Evolutionary conservation across 371 early-diverging fungal genomes (phyloP), one percentile per base, ranked within the genome.

Genomic region (Gilbertella persicaria): DNA sequence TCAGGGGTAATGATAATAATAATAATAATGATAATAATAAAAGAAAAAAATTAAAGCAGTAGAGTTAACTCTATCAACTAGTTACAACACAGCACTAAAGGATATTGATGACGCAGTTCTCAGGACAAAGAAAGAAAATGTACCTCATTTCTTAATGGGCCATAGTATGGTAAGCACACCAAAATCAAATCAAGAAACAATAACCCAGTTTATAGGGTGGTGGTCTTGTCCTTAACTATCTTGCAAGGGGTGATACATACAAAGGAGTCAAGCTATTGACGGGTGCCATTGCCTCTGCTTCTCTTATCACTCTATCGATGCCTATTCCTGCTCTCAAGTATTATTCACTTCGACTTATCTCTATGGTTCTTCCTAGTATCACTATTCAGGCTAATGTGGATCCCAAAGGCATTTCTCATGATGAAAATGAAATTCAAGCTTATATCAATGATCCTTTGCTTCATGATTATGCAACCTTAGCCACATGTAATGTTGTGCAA

Each of bases 121-220:
- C 21, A 68, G 71, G 2, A 53, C 55, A 7, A 62, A 82, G 37
- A 49, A 67, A 13, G 51, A 67, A 14, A 71, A 68, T 20, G 35
- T 73, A 5, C 85, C 87, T 5, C 62, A 81, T 25, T 76, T 86
- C 44, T 50, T 88, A 13, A 78, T 85, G 70, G 88, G 87, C 5
- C 87, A 86, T 46, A 80, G 80, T 38, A 84, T 83, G 77, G 83
- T 83, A 77, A 50, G 13, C 23, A 7, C 8, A 5, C 16, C 25
- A 26, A 30, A 36, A 14, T 24, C 13, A 29, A 9, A 5, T 47
- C 38, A 4, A 37, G 13, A 25, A n/a, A 29, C 47, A 38, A n/a
- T 7, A 39, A 13, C 20, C n/a, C 21, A 8, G 17, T 17, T 14
- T 20, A 21, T 39, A 83, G 83, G 87, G 87, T 16, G 87, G 87